Percentiles rank a stretch among this genome's conserved stretches.
Evolutionary conservation across 1,139 yeast species (phyloP).

Genomic region (Candida sojae): DNA sequence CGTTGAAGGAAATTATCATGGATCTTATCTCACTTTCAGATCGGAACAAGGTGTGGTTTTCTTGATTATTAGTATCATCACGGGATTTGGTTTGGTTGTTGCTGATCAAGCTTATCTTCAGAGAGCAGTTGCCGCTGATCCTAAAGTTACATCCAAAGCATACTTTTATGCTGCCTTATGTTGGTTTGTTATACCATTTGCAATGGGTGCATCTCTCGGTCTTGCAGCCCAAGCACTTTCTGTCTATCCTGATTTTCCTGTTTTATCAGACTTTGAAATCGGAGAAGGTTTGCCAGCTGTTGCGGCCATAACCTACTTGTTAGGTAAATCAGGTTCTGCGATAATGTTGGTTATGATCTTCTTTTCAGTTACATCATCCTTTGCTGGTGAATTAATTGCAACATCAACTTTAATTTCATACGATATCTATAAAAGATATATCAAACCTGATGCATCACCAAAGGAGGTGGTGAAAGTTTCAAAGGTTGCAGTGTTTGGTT

Average conservation of each 20-base stretch:
- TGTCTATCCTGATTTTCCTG: conserved; percentile 28
- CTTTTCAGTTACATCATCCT: conserved; percentile 51
- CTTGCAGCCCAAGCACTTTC: conserved; percentile 35
- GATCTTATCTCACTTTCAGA: conserved; percentile 48
- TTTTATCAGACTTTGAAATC: conserved; percentile 22
- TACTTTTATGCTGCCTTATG: conserved; percentile 46
- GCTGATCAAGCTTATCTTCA: conserved; percentile 60
- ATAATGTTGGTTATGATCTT: conserved; percentile 47
- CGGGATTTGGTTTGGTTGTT: conserved; percentile 65
- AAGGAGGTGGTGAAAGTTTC: conserved; percentile 39
- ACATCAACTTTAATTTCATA: conserved; percentile 47
- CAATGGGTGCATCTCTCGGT: conserved; percentile 47
- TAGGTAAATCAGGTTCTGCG: conserved; percentile 48
- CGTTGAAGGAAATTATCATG: conserved; percentile 44
- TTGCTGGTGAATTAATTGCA: conserved; percentile 51
- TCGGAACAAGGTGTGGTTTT: conserved; percentile 43
- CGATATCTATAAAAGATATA: conserved; percentile 48
- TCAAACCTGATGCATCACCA: conserved; percentile 45
- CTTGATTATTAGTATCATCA: conserved; percentile 30
- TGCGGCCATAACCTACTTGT: conserved; percentile 39
- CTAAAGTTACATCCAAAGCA: conserved; percentile 37
- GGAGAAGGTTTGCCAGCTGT: conserved; percentile 45
- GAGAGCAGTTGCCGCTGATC: conserved; percentile 33
- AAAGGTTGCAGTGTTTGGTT: conserved; percentile 37
- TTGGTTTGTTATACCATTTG: conserved; percentile 43